phyloP scores from a whole-genome alignment of 2,329 filamentous ascomycete genomes.

The Fusarium armeniacum region DNA sequence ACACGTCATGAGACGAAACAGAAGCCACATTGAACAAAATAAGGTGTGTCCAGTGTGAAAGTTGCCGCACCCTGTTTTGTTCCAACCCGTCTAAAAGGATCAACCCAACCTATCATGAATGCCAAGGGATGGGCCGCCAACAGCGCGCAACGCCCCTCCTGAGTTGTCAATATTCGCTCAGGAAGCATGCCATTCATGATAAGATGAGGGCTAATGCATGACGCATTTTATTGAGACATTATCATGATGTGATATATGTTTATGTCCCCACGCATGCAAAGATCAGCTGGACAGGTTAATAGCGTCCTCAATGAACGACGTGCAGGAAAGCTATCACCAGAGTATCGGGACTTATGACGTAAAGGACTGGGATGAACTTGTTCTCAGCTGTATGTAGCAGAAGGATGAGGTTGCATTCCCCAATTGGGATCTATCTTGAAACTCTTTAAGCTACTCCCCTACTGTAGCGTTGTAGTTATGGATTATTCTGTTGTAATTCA shows the following conservation, averaged over 20 bases:
- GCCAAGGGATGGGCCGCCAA: conserved; percentile 27
- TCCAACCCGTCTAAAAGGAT: conserved; percentile 37
- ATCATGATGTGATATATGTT: conserved; percentile 8
- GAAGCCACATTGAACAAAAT: conserved; percentile 18
- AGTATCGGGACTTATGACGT: conserved; percentile 40
- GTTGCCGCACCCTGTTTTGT: conserved; percentile 41
- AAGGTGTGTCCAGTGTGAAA: conserved; percentile 31
- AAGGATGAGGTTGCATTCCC: conserved; percentile 27
- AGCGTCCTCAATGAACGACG: not conserved
- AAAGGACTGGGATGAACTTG: conserved; percentile 27
- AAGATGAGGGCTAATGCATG: conserved; percentile 22
- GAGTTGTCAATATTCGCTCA: conserved; percentile 17
- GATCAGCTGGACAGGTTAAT: conserved; percentile 19
- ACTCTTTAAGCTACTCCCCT: conserved; percentile 8
- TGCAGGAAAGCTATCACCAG: not conserved
- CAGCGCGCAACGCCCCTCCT: conserved; percentile 12
- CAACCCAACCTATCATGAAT: conserved; percentile 23
- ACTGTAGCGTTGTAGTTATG: conserved; percentile 15
- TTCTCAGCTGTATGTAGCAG: conserved; percentile 15
- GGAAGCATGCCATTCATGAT: conserved; percentile 9
- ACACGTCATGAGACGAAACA: conserved; percentile 47
- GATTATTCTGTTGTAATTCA: conserved; percentile 12
- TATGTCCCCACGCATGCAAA: conserved; percentile 20
- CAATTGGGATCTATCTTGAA: conserved; percentile 34
- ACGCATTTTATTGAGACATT: conserved; percentile 40